These are phyloP conservation scores for Leptographium flavum DNA, from an alignment of 2,329 filamentous ascomycete species.

Conservation along the genomic window DNA sequence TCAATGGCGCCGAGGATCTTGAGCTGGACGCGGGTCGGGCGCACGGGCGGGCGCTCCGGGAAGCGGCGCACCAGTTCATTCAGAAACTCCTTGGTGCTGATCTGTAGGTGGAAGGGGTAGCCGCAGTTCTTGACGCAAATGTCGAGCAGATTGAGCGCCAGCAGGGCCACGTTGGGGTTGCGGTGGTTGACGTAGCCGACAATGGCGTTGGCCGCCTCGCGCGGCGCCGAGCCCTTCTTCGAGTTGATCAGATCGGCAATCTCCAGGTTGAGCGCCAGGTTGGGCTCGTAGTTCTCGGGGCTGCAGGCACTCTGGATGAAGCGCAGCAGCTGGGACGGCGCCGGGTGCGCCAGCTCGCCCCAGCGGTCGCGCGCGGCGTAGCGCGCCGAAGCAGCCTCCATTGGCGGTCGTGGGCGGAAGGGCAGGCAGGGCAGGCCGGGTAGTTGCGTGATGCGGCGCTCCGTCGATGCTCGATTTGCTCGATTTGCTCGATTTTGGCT, in stretches of 20 bases:
- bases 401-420: slow-evolving; percentile 16
- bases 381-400: slow-evolving; percentile 93
- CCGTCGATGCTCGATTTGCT: no score
- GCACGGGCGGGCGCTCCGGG: slow-evolving; percentile 79
- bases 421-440: no score
- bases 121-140: slow-evolving; percentile 99
- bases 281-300: slow-evolving; percentile 94
- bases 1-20: slow-evolving; percentile 94
- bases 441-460: background rate
- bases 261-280: slow-evolving; percentile 90
- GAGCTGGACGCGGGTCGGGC: slow-evolving; percentile 73
- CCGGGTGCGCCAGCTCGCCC: slow-evolving; percentile 63
- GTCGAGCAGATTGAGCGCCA: slow-evolving; percentile 84
- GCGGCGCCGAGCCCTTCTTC: slow-evolving; percentile 90
- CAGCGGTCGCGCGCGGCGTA: slow-evolving; percentile 94
- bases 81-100: slow-evolving; percentile 96
- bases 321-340: slow-evolving; percentile 77
- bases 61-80: slow-evolving; percentile 96
- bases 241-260: slow-evolving; percentile 92
- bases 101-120: slow-evolving; percentile 96
- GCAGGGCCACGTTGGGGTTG: slow-evolving; percentile 85
- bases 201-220: slow-evolving; percentile 86
- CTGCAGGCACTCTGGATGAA: slow-evolving; percentile 95
- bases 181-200: slow-evolving; percentile 93
- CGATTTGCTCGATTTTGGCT: no score